These are phyloP conservation scores for Penicillium sp. DNA, from an alignment of 2,329 filamentous ascomycete species.

Conservation along the genomic window DNA sequence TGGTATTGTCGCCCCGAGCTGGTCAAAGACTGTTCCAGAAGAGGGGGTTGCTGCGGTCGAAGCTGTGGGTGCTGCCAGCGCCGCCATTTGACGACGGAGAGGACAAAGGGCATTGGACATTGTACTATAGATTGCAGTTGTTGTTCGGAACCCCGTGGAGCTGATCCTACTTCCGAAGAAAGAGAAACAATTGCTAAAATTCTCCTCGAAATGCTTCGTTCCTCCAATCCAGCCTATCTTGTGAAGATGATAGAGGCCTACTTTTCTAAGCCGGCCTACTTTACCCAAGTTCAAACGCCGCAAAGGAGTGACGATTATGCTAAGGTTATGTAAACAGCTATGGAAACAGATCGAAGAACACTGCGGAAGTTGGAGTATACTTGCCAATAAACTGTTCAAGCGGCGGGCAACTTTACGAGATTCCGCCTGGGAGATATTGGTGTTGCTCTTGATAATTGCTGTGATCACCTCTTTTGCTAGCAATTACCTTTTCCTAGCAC, in stretches of 20 bases:
- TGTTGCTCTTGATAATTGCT: no score
- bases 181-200: no score
- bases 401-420: no score
- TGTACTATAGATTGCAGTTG: background rate
- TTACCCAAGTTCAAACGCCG: background rate
- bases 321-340: no score
- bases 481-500: no score
- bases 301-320: no score
- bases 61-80: background rate
- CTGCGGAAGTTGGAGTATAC: no score
- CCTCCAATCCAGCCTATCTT: background rate
- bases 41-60: background rate
- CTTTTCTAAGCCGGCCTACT: background rate
- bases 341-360: no score
- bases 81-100: background rate
- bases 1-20: background rate
- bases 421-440: no score
- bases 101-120: background rate
- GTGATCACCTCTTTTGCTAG: no score
- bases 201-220: background rate
- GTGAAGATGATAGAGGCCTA: background rate
- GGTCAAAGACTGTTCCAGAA: background rate
- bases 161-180: background rate
- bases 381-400: no score
- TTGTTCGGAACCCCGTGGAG: background rate